Evolutionary conservation across 2,329 filamentous ascomycete species (phyloP), one percentile per base, ranked within the genome.

Genomic region (Xylaria sp.): DNA sequence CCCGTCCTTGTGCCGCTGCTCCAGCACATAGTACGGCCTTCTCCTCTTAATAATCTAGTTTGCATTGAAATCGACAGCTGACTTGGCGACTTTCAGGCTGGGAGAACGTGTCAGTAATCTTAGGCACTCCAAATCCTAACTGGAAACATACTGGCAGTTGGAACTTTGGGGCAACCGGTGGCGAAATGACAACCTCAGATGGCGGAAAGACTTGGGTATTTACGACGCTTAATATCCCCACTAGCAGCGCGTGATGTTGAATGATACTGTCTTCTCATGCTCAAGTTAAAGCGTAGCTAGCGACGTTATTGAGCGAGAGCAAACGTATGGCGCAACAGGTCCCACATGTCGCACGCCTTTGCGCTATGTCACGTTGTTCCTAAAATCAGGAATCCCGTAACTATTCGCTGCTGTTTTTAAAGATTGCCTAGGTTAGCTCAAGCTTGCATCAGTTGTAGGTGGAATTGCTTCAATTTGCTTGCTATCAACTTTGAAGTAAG

Each of bases 101-200:
- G 65, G 36, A 67, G n/a, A 23, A 64, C 31, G 44, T 67, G 20
- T 63, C 65, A 11, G 33, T 67, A 11, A 17, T 58, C 33, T 33
- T 67, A 20, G 63, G 54, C 20, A 28, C 46, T 23, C 17, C 53
- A 9, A 64, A 67, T 28, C 44, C 48, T 31, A 57, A 44, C 17
- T 67, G 61, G 26, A 53, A 67, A 17, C 65, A 40, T 6, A 11
- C 6, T 2, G 53, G 60, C n/a, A 59, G 48, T 28, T 67, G 60
- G 65, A 54, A 63, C n/a, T 63, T 38, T 17, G 59, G 59, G 15
- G 65, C 65, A 17, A 64, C 65, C 26, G 65, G 65, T 13, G 65
- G 65, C 17, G 46, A 67, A 53, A 67, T 67, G 65, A 15, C 54
- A 31, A 63, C 59, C 5, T 4, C 59, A 36, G 65, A 67, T 40